These are phyloP conservation scores for Colletotrichum liaoningense DNA, from an alignment of 2,329 filamentous ascomycete genomes.

Conservation along the genomic window DNA sequence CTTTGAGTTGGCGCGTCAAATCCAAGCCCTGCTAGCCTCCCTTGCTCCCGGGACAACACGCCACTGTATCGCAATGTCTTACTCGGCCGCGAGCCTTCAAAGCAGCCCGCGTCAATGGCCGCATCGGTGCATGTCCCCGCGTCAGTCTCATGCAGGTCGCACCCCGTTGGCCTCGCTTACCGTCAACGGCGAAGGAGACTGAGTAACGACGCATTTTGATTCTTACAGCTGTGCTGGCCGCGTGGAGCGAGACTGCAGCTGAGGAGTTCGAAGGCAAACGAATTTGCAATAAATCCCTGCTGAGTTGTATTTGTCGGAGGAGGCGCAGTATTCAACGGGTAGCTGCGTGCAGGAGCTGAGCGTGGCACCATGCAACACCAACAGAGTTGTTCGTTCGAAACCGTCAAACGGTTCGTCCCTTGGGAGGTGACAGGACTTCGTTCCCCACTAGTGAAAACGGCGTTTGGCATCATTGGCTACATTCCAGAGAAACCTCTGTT, in stretches of 20 bases:
- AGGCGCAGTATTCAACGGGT: not conserved
- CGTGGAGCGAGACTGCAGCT: not conserved
- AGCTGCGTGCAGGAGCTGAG: not conserved
- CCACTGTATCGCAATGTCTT: not conserved
- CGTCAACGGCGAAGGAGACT: not conserved
- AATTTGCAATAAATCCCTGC: not conserved
- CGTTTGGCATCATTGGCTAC: constrained; percentile 5
- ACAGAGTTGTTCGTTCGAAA: not conserved
- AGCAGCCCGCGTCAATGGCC: not conserved
- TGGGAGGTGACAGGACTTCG: too few species aligned
- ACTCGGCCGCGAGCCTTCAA: not conserved
- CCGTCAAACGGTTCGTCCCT: not conserved
- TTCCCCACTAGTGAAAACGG: not conserved
- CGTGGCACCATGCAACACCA: not conserved
- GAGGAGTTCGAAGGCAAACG: not conserved
- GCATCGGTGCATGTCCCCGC: not conserved
- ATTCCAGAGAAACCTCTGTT: not conserved
- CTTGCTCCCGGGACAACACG: not conserved
- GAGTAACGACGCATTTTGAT: not conserved
- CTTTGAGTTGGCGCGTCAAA: not conserved
- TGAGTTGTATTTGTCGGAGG: not conserved
- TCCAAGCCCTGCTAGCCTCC: not conserved
- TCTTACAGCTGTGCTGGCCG: not conserved
- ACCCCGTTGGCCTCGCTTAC: not conserved
- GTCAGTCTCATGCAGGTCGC: too few species aligned